Conservation (phyloP, 2,329 filamentous ascomycete genomes). For the Neodidymelliopsis sp. region DNA sequence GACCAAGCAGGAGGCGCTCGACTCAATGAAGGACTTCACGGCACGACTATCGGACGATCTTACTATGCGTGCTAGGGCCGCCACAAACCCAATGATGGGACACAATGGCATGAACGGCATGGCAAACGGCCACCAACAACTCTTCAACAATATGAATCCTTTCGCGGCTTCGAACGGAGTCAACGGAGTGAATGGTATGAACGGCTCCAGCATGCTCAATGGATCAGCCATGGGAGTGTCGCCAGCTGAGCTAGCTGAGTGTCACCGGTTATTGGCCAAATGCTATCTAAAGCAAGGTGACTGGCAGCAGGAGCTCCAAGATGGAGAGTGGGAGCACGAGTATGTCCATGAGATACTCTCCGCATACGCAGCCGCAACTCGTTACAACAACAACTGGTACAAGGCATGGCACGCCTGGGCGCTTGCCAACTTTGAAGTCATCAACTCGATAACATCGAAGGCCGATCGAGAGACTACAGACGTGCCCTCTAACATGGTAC, state of each 20-base stretch:
- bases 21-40: conserved; percentile 69
- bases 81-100: conserved; percentile 46
- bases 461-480: conserved; percentile 66
- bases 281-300: conserved; percentile 96
- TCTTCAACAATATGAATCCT: conserved; percentile 43
- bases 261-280: conserved; percentile 81
- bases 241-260: conserved; percentile 58
- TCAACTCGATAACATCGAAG: conserved; percentile 77
- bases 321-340: conserved; percentile 87
- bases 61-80: conserved; percentile 46
- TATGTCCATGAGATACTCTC: conserved; percentile 86
- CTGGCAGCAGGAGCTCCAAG: conserved; percentile 87
- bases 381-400: conserved; percentile 95
- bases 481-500: conserved; percentile 72
- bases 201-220: conserved; percentile 42
- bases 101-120: conserved; percentile 52
- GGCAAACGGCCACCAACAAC: conserved; percentile 50
- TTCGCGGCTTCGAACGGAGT: conserved; percentile 57
- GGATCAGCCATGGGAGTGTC: conserved; percentile 36
- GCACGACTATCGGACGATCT: conserved; percentile 66
- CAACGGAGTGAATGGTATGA: conserved; percentile 57
- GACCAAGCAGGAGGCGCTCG: conserved; percentile 54
- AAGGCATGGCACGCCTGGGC: conserved; percentile 99
- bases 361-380: conserved; percentile 91
- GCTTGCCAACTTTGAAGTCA: conserved; percentile 96